Percentiles rank a stretch among this genome's conserved stretches.
phyloP scores from a whole-genome alignment of 2,329 filamentous ascomycete genomes.

The Cercospora sojina region DNA sequence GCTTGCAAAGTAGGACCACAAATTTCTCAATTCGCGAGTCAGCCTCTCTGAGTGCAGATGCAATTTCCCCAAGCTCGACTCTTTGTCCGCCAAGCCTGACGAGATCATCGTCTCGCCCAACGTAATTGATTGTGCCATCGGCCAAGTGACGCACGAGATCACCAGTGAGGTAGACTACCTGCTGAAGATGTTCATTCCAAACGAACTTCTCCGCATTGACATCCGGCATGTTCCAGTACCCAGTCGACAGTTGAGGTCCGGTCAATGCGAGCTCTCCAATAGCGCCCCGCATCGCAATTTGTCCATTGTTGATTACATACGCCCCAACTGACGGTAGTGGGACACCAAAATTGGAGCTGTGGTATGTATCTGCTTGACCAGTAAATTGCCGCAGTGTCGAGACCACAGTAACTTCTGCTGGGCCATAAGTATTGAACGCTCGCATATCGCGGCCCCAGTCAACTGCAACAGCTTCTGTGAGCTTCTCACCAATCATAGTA shows the following conservation, averaged over 20 bases:
- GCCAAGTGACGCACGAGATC: constrained; percentile 41
- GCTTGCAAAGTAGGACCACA: constrained; percentile 16
- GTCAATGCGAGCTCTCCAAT: constrained; percentile 37
- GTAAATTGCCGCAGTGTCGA: constrained; percentile 20
- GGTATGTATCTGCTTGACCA: constrained; percentile 14
- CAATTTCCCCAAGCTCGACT: constrained; percentile 74
- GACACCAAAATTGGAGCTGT: constrained; percentile 20
- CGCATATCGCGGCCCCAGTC: constrained; percentile 19
- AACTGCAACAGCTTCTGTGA: constrained; percentile 19
- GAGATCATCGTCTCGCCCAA: constrained; percentile 71
- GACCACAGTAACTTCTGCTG: constrained; percentile 20
- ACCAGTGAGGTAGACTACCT: constrained; percentile 26
- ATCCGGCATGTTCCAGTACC: constrained; percentile 37
- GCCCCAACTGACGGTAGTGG: constrained; percentile 18
- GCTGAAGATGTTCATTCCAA: constrained; percentile 53
- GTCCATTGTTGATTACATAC: constrained; percentile 12
- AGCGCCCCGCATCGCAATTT: constrained; percentile 19
- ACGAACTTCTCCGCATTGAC: constrained; percentile 36
- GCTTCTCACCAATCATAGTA: constrained; percentile 25
- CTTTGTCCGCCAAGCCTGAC: constrained; percentile 75
- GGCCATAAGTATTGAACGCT: constrained; percentile 22
- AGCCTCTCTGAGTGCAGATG: constrained; percentile 33
- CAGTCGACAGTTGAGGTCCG: constrained; percentile 36
- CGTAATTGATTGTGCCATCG: constrained; percentile 45
- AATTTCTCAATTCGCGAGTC: constrained; percentile 16